Evolutionary conservation across 177 flowering plant species (phyloP), one percentile per base, ranked within the genome.

Genomic region (Vitis hybrid): DNA sequence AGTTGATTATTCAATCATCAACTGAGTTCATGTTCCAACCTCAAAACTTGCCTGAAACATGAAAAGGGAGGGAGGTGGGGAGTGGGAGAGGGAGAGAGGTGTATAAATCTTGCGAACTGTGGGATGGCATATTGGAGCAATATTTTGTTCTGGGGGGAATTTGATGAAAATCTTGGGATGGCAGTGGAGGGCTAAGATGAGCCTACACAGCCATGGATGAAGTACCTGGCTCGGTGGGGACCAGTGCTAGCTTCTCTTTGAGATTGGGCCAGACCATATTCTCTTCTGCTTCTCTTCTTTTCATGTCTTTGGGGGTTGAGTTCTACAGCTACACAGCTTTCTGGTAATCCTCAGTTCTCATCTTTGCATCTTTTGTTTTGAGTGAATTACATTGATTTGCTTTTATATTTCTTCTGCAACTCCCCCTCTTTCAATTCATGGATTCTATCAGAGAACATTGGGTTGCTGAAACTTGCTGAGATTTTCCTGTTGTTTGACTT

Each of bases 271-370:
- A 90, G 78, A 78, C 86, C 33, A 66, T 88, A 28, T 90, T 87
- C 79, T 87, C 97, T 14, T 79, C 87, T 31, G 92, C 92, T 62
- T 87, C 97, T 69, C 89, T 92, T 67, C 83, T 90, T 50, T 86
- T 87, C 85, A 92, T 90, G 92, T 88, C 92, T 63, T 63, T 88
- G 15, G 94, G 88, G 9, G 88, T 88, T 71, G 85, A 85, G 51
- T 92, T 90, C 89, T 92, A 90, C 76, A 83, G 88, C 87, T 89
- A 89, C 78, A 89, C 95, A 18, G 81, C 95, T 75, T 92, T 92
- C 87, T 87, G 97, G 95, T 92, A 86, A 56, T 22, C 51, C 44
- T 59, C n/a, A 12, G 0, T 56, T 54, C 20, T 51, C 49, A 12
- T 11, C 24, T 49, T 9, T 57, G 9, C n/a, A 20, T 65, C 65